phyloP scores from a whole-genome alignment of 208 protist species.

The Crithidia thermophila region DNA sequence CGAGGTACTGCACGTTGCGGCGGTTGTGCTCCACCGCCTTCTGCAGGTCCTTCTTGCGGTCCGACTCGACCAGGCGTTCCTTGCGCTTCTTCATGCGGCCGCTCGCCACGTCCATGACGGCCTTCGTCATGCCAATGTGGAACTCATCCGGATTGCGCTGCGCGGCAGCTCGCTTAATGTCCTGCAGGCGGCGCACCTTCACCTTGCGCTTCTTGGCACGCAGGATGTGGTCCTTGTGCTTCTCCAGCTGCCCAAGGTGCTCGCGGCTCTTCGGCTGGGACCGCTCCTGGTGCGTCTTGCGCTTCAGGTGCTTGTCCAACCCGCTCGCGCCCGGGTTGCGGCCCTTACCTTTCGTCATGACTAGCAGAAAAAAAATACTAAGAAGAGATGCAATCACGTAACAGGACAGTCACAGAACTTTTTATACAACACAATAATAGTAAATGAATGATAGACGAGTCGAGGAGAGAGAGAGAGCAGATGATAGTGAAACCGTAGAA shows the following conservation, averaged over 20 bases:
- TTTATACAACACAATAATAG: neutral
- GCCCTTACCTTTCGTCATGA: constrained; percentile 89
- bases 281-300: constrained; percentile 89
- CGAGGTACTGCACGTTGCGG: constrained; percentile 85
- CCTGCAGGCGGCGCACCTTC: constrained; percentile 73
- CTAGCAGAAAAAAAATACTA: neutral
- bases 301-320: constrained; percentile 89
- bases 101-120: constrained; percentile 83
- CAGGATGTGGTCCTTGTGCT: constrained; percentile 93
- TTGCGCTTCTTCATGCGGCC: constrained; percentile 78
- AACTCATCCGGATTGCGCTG: constrained; percentile 95
- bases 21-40: constrained; percentile 66
- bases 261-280: constrained; percentile 80
- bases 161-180: constrained; percentile 83
- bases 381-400: neutral
- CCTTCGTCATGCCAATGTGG: constrained; percentile 93
- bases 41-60: constrained; percentile 62
- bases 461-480: neutral
- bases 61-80: constrained; percentile 34
- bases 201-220: constrained; percentile 76
- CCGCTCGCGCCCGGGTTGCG: constrained; percentile 83
- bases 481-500: no score
- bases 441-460: no score
- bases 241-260: constrained; percentile 92
- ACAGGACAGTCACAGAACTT: neutral